A percentile compares a stretch with the other conserved stretches of the same genome.
These are phyloP conservation scores for Yarrowia deformans DNA, from an alignment of 805 yeast genomes.

Conservation along the genomic window DNA sequence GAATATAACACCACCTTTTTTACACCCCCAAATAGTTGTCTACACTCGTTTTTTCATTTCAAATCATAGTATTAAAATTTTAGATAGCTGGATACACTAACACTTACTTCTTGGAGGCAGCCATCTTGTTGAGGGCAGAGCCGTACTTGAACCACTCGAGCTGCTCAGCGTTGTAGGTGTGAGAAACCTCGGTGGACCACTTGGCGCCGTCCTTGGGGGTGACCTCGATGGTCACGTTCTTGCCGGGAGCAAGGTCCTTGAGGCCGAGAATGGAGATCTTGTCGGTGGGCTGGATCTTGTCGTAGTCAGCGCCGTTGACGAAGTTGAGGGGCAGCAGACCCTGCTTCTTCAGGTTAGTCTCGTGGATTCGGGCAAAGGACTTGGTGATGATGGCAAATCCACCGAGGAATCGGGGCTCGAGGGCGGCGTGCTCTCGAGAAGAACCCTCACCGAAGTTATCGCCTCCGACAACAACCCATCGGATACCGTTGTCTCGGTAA, in stretches of 20 bases:
- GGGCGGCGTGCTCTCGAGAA: constrained; percentile 99
- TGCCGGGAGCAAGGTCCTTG: constrained; percentile 89
- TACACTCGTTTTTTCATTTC: too few species aligned
- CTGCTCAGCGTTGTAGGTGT: constrained; percentile 96
- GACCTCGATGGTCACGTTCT: constrained; percentile 79
- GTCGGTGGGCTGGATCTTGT: constrained; percentile 90
- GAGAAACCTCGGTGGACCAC: constrained; percentile 92
- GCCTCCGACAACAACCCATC: constrained; percentile 65
- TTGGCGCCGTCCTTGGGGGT: constrained; percentile 74
- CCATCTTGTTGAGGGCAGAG: constrained; percentile 98
- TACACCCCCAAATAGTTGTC: too few species aligned
- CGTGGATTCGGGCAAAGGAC: constrained; percentile 98
- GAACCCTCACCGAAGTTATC: constrained; percentile 99
- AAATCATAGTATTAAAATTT: constrained; percentile 31
- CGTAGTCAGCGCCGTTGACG: constrained; percentile 86
- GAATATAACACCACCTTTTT: too few species aligned
- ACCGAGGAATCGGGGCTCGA: constrained; percentile 99
- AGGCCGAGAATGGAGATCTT: constrained; percentile 87
- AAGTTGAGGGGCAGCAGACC: constrained; percentile 98
- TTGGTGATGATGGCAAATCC: constrained; percentile 97
- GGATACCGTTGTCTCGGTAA: constrained; percentile 43
- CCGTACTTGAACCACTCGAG: constrained; percentile 99
- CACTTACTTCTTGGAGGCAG: constrained; percentile 49
- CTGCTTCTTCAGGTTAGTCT: constrained; percentile 99
- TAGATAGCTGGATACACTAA: constrained; percentile 1